These are phyloP conservation scores for Cercospora nicotianae DNA, from an alignment of 2,329 filamentous ascomycete genomes.

Conservation along the genomic window DNA sequence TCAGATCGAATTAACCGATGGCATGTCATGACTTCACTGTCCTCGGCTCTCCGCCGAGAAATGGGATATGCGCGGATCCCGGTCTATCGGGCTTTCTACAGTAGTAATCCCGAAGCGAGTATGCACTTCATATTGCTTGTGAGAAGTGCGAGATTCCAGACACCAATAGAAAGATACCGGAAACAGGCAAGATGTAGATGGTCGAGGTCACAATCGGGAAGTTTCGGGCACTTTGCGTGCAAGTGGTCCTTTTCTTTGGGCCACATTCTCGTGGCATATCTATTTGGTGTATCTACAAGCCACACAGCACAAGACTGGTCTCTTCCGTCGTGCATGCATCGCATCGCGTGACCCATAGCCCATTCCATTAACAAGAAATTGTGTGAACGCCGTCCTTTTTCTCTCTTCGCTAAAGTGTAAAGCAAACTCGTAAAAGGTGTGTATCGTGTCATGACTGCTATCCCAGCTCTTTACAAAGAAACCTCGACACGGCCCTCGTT, in stretches of 20 bases:
- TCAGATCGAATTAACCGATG: neutral
- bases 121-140: neutral
- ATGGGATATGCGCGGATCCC: neutral
- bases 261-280: constrained; percentile 1
- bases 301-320: neutral
- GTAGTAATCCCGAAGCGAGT: neutral
- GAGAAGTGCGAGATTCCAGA: neutral
- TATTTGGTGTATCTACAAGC: constrained; percentile 5
- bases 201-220: too few relatives aligned
- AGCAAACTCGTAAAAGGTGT: neutral
- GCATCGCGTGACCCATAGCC: neutral
- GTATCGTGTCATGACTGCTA: neutral
- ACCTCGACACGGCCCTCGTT: constrained; percentile 89
- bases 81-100: neutral
- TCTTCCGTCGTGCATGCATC: neutral
- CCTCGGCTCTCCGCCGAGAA: neutral
- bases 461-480: constrained; percentile 15
- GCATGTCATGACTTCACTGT: neutral
- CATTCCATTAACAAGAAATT: neutral
- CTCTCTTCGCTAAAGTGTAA: constrained; percentile 9
- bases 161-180: neutral
- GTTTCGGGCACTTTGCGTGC: neutral
- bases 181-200: neutral
- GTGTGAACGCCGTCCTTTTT: neutral
- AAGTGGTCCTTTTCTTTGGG: neutral